phyloP scores from a whole-genome alignment of 139 green algal genomes.

The Volvox reticuliferus region DNA sequence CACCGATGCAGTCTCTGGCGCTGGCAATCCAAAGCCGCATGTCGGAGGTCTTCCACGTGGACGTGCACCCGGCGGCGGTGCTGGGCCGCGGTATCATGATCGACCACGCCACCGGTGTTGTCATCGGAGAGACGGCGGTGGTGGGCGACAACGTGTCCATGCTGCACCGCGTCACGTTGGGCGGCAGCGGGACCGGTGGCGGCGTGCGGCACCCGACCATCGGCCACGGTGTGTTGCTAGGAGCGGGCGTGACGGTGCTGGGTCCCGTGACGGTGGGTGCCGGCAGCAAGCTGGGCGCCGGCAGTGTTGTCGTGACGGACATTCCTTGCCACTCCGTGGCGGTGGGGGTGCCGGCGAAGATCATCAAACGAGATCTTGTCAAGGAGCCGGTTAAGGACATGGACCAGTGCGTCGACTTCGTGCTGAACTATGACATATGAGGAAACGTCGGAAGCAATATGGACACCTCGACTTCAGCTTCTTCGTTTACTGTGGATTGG shows the following conservation, averaged over 20 bases:
- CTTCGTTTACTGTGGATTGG: no score
- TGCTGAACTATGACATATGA: constrained; percentile 86
- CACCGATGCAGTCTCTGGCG: constrained; percentile 72
- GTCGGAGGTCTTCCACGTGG: constrained; percentile 86
- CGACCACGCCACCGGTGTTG: constrained; percentile 94
- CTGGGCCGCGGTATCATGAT: constrained; percentile 90
- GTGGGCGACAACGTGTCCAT: constrained; percentile 96
- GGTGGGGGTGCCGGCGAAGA: constrained; percentile 88
- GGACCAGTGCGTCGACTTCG: constrained; percentile 84
- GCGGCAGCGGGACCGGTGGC: constrained; percentile 85
- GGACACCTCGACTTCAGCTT: no score
- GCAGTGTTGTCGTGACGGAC: constrained; percentile 87
- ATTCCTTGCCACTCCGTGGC: constrained; percentile 88
- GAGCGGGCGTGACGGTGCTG: constrained; percentile 88
- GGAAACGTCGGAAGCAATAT: no score
- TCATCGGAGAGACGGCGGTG: constrained; percentile 96
- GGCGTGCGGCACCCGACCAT: constrained; percentile 82
- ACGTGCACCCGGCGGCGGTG: constrained; percentile 91
- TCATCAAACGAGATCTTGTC: constrained; percentile 76
- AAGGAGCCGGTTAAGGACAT: constrained; percentile 82
- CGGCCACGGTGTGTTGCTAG: constrained; percentile 90
- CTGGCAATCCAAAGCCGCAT: constrained; percentile 82
- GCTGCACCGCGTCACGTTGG: constrained; percentile 97
- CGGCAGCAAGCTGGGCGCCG: constrained; percentile 89
- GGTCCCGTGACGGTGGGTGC: constrained; percentile 83